A percentile compares a stretch with the other conserved stretches of the same genome.
These are phyloP conservation scores for Fusarium pseudoanthophilum DNA, from an alignment of 2,329 filamentous ascomycete species.

Conservation along the genomic window DNA sequence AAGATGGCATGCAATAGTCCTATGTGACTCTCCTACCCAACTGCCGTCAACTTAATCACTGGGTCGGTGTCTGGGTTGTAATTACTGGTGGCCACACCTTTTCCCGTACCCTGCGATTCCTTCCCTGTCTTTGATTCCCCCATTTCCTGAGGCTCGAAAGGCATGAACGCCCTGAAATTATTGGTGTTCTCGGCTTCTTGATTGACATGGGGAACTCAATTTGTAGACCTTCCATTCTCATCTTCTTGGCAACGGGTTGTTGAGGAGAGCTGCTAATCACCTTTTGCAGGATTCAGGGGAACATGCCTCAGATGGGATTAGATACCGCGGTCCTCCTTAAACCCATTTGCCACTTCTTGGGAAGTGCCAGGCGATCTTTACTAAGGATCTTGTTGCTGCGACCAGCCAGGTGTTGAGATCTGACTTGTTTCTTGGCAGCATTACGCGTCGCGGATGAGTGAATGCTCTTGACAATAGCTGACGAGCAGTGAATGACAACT, in stretches of 20 bases:
- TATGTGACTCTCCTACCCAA: neutral
- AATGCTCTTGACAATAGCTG: no score
- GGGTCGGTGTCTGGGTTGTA: rapidly evolving
- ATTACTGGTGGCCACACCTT: rapidly evolving
- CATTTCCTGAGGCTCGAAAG: no score
- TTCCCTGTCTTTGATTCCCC: no score
- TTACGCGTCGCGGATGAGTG: no score
- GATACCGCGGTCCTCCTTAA: neutral
- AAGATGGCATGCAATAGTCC: neutral
- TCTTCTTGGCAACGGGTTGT: no score
- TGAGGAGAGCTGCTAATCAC: neutral
- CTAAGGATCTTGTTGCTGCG: rapidly evolving
- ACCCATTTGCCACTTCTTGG: neutral
- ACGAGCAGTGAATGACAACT: neutral
- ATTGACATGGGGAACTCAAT: neutral
- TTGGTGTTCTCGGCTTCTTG: neutral
- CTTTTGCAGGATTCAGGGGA: neutral
- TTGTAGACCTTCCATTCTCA: no score
- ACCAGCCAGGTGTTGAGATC: neutral
- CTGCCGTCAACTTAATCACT: rapidly evolving
- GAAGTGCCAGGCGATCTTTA: neutral
- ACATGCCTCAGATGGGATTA: neutral
- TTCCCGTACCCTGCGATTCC: no score
- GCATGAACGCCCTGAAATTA: neutral
- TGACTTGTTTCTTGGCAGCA: neutral